These are phyloP conservation scores for Uromyces viciae-fabae DNA, from an alignment of 1,284 basidiomycete genomes.

Conservation along the genomic window DNA sequence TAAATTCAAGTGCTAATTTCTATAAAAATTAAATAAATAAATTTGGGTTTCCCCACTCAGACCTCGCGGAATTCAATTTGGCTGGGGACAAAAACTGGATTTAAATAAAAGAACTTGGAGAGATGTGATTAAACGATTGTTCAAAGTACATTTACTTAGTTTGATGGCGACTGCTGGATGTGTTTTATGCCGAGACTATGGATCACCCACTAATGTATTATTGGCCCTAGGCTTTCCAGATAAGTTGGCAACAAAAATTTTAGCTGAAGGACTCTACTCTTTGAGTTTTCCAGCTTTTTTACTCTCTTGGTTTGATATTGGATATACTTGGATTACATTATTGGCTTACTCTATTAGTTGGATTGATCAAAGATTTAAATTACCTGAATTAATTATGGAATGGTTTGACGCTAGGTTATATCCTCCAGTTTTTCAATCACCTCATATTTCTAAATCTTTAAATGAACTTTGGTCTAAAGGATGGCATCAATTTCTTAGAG, in stretches of 20 bases:
- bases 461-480: conserved; percentile 60
- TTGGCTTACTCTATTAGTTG: neutral
- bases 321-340: neutral
- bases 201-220: conserved; percentile 14
- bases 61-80: conserved; percentile 27
- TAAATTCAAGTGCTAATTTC: too few relatives aligned
- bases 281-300: conserved; percentile 13
- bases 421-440: conserved; percentile 56
- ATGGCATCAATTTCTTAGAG: conserved; percentile 57
- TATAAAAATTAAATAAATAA: too few relatives aligned
- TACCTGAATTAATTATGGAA: conserved; percentile 11
- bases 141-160: neutral
- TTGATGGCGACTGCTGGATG: neutral
- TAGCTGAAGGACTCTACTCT: conserved; percentile 11
- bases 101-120: neutral
- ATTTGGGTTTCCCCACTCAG: neutral
- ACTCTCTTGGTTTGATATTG: conserved; percentile 6
- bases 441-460: conserved; percentile 60
- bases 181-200: neutral
- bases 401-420: conserved; percentile 6
- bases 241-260: neutral
- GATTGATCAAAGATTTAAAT: neutral
- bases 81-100: conserved; percentile 19
- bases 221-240: conserved; percentile 2
- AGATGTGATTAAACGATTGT: neutral